These are phyloP conservation scores for Lotus japonicus DNA, from an alignment of 306 rosid species.

Conservation along the genomic window DNA sequence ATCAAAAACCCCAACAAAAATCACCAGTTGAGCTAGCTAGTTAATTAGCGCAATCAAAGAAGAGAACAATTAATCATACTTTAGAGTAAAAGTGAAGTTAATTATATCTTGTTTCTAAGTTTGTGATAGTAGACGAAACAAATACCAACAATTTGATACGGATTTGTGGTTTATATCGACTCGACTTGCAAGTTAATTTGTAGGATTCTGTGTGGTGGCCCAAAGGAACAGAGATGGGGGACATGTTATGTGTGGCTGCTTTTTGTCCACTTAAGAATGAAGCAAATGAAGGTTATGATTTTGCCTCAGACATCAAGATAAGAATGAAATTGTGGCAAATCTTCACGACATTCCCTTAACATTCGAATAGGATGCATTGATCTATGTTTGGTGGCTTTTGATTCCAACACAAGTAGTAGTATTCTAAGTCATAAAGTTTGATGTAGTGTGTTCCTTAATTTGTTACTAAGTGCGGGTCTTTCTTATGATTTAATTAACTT, in stretches of 20 bases:
- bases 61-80: too few species aligned
- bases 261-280: conserved; percentile 2
- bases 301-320: conserved; percentile 30
- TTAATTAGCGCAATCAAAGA: too few species aligned
- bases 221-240: background rate
- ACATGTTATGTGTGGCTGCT: background rate
- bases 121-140: background rate
- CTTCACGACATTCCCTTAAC: conserved; percentile 11
- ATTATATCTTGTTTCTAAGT: background rate
- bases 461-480: background rate
- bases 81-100: conserved; percentile 2
- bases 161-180: background rate
- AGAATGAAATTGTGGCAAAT: conserved; percentile 18
- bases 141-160: background rate
- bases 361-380: background rate
- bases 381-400: background rate
- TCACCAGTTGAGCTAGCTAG: too few species aligned
- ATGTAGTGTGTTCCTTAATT: background rate
- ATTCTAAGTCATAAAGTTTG: background rate
- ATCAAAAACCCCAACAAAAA: too few species aligned
- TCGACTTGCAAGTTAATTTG: background rate
- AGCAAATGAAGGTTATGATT: conserved; percentile 28
- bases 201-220: conserved; percentile 2
- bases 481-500: too few species aligned
- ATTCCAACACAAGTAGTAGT: too few species aligned